phyloP scores from a whole-genome alignment of 2,329 filamentous ascomycete species.

The Colletotrichum sp. region DNA sequence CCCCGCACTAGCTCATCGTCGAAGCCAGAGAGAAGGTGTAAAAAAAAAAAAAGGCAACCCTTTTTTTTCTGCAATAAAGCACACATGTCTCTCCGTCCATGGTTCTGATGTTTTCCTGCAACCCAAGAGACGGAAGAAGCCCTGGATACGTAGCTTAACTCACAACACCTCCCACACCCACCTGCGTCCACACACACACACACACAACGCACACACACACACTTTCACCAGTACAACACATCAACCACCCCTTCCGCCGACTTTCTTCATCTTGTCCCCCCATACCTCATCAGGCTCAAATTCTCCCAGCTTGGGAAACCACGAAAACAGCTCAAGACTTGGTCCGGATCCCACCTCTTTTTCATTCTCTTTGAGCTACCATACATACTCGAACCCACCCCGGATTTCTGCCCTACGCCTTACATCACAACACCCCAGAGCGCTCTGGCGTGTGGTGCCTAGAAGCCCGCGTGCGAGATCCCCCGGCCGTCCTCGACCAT shows the following conservation, averaged over 20 bases:
- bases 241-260: conserved; percentile 21
- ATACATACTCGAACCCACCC: conserved; percentile 16
- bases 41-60: neutral
- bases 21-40: neutral
- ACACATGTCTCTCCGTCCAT: conserved; percentile 66
- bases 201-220: conserved; percentile 7
- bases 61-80: conserved; percentile 64
- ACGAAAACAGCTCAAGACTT: neutral
- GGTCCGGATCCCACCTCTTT: conserved; percentile 6
- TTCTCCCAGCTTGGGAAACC: conserved; percentile 2
- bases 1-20: conserved; percentile 18
- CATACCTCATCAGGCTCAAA: conserved; percentile 7
- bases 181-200: conserved; percentile 9
- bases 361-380: neutral
- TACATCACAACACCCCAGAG: conserved; percentile 13
- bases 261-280: conserved; percentile 22
- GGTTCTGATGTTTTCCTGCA: conserved; percentile 53
- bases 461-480: conserved; percentile 4
- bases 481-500: conserved; percentile 28
- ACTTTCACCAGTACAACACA: conserved; percentile 19
- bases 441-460: conserved; percentile 9
- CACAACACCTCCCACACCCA: conserved; percentile 41
- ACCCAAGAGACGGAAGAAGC: conserved; percentile 31
- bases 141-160: conserved; percentile 54
- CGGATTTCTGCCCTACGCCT: conserved; percentile 23